Percentiles rank a stretch among this genome's conserved stretches.
Evolutionary conservation across 345 rosid species (phyloP).

Genomic region (Salix koriyanagi): DNA sequence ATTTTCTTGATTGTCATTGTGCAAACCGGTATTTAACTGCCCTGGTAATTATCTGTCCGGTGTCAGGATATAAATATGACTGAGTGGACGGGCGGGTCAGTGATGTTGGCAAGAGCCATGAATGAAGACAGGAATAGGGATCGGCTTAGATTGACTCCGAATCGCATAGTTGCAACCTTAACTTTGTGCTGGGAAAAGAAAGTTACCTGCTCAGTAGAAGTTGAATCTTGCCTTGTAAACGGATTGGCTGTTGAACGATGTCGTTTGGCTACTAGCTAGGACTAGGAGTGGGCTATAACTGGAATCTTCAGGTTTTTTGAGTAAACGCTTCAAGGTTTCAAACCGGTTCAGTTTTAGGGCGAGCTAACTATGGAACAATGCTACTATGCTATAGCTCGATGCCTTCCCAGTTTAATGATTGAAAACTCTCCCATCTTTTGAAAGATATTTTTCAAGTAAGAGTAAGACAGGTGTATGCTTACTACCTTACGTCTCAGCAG

Average conservation of each 20-base stretch:
- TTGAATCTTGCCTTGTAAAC: background rate
- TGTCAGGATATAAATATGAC: background rate
- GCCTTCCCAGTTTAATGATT: background rate
- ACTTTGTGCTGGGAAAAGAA: background rate
- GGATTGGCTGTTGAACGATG: background rate
- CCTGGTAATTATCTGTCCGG: no score
- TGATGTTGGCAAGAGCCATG: background rate
- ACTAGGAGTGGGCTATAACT: background rate
- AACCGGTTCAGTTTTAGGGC: background rate
- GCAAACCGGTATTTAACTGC: background rate
- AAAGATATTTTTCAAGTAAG: no score
- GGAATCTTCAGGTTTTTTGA: background rate
- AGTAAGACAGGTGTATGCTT: background rate
- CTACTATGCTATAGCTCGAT: background rate
- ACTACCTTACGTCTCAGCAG: background rate
- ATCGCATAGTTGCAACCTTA: background rate
- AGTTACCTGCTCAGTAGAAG: background rate
- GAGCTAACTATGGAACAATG: background rate
- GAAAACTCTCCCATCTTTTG: background rate
- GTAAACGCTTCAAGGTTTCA: no score
- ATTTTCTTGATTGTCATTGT: background rate
- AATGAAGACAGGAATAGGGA: background rate
- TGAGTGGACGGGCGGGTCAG: background rate
- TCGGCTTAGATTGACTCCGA: background rate
- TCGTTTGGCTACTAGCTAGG: background rate